These are phyloP conservation scores for Diaporthe citrichinensis DNA, from an alignment of 2,329 filamentous ascomycete species.

Conservation along the genomic window DNA sequence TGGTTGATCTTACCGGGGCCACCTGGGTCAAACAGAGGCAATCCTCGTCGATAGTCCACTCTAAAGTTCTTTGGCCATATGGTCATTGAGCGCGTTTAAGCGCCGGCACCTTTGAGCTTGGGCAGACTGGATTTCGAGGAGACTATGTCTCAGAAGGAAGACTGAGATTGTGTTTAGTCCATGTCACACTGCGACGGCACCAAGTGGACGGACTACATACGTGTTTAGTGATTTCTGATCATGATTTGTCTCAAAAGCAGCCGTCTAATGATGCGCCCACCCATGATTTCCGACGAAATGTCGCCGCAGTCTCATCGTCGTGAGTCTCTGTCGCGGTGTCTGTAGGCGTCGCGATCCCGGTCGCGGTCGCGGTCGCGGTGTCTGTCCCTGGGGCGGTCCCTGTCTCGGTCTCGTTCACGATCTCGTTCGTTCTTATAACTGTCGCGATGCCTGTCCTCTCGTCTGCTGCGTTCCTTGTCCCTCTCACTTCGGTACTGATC, in stretches of 20 bases:
- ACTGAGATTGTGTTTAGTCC: slow-evolving; percentile 31
- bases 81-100: not conserved
- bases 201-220: slow-evolving; percentile 35
- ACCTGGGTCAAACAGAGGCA: not conserved
- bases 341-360: slow-evolving; percentile 34
- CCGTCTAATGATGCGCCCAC: not conserved
- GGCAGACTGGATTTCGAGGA: not conserved
- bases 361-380: slow-evolving; percentile 33
- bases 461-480: slow-evolving; percentile 58
- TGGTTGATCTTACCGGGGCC: not conserved
- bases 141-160: not conserved
- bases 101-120: not conserved
- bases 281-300: not conserved
- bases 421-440: slow-evolving; percentile 64
- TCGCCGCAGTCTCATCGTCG: slow-evolving; percentile 32
- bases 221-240: slow-evolving; percentile 10
- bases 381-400: slow-evolving; percentile 38
- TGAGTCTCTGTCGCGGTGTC: slow-evolving; percentile 33
- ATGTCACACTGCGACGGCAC: not conserved
- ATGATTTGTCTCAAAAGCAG: slow-evolving; percentile 13
- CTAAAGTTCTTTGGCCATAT: not conserved
- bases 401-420: slow-evolving; percentile 55
- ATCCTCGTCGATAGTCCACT: not conserved
- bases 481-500: slow-evolving; percentile 65
- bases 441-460: slow-evolving; percentile 56